phyloP scores from a whole-genome alignment of 495 filamentous ascomycete species.

The Xylaria palmicola region DNA sequence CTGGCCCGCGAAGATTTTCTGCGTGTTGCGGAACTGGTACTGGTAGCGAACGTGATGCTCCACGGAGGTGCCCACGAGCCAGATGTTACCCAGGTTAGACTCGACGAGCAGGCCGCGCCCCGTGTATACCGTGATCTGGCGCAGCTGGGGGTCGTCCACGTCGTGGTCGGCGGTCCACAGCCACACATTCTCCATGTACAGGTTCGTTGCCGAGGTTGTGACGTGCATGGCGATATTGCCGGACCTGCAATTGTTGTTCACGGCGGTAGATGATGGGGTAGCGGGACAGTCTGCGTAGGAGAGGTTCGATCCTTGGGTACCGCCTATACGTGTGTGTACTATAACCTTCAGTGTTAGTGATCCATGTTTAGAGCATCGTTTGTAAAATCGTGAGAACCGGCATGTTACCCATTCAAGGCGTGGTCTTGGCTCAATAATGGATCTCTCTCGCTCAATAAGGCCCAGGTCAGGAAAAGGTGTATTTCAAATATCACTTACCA shows the following conservation, averaged over 20 bases:
- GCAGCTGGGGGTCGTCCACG: conserved; percentile 56
- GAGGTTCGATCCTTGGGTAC: conserved; percentile 72
- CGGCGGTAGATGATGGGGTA: conserved; percentile 48
- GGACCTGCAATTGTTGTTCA: conserved; percentile 59
- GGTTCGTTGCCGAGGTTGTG: conserved; percentile 49
- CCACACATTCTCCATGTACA: conserved; percentile 70
- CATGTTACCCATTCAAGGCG: background rate
- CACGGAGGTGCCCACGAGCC: conserved; percentile 53
- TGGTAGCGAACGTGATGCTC: conserved; percentile 79
- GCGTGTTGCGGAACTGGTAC: conserved; percentile 69
- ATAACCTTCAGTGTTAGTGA: background rate
- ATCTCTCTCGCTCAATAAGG: background rate
- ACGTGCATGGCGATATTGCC: conserved; percentile 71
- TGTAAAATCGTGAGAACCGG: background rate
- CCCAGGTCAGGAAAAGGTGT: background rate
- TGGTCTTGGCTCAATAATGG: background rate
- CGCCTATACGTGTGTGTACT: conserved; percentile 73
- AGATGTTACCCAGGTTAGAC: conserved; percentile 51
- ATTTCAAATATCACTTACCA: conserved; percentile 34
- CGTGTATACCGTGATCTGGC: conserved; percentile 65
- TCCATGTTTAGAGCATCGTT: background rate
- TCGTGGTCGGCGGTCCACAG: conserved; percentile 75
- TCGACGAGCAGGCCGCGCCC: conserved; percentile 68
- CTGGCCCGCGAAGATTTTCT: conserved; percentile 64
- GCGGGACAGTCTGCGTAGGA: conserved; percentile 70